Conservation (phyloP, 208 protist genomes). For the Trypanosomatidae sp. region DNA sequence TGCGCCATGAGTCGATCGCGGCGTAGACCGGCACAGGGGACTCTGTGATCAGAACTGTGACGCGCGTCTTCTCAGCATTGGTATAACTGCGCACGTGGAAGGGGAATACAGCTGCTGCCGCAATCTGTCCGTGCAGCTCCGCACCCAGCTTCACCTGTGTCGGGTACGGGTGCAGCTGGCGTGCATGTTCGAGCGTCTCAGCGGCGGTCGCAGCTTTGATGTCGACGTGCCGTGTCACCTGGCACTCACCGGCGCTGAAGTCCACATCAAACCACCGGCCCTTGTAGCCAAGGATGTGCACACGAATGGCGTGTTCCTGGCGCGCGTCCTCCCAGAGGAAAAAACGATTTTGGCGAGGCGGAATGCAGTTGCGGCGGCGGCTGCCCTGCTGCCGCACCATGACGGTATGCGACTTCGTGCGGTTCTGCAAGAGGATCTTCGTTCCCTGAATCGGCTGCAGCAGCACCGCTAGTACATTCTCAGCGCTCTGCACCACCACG, state of each 20-base stretch:
- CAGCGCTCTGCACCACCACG: slow-evolving; percentile 52
- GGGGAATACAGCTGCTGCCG: slow-evolving; percentile 11
- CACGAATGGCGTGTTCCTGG: slow-evolving; percentile 48
- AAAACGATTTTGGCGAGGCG: slow-evolving; percentile 68
- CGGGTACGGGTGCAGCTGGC: slow-evolving; percentile 20
- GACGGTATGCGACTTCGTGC: slow-evolving; percentile 38
- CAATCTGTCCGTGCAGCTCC: slow-evolving; percentile 4
- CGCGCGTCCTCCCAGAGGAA: slow-evolving; percentile 79
- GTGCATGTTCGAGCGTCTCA: slow-evolving; percentile 21
- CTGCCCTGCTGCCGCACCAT: slow-evolving; percentile 68
- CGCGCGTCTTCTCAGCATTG: slow-evolving; percentile 53
- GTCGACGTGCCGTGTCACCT: slow-evolving; percentile 45
- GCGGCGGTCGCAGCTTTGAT: slow-evolving; percentile 13
- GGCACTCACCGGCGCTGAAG: slow-evolving; percentile 62
- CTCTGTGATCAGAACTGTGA: slow-evolving; percentile 65
- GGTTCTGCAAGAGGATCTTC: slow-evolving; percentile 78
- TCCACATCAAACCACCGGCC: slow-evolving; percentile 80
- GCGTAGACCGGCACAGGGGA: slow-evolving; percentile 43
- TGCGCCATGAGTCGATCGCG: slow-evolving; percentile 46
- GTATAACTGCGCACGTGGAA: slow-evolving; percentile 69
- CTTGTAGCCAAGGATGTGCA: slow-evolving; percentile 67
- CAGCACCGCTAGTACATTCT: slow-evolving; percentile 67
- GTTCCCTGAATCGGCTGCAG: slow-evolving; percentile 53
- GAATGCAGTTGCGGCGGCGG: slow-evolving; percentile 57
- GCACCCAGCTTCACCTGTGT: slow-evolving; percentile 13